Evolutionary conservation across 2,329 filamentous ascomycete genomes (phyloP).

Genomic region (Neofusicoccum umdonicola): DNA sequence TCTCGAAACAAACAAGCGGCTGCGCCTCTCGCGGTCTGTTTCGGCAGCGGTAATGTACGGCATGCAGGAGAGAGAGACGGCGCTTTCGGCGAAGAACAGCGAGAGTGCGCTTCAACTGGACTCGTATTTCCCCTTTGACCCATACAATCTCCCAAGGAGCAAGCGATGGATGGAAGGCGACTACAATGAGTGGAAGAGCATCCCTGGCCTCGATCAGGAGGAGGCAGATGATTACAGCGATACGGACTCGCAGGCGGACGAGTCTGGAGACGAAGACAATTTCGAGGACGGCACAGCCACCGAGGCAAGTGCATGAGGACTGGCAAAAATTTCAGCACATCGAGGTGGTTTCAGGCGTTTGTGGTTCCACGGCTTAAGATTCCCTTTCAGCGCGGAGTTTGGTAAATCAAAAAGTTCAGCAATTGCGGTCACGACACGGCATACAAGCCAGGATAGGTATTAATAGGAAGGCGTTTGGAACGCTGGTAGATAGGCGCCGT

Average conservation of each 20-base stretch:
- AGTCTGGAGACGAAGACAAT: constrained; percentile 26
- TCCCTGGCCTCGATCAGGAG: constrained; percentile 36
- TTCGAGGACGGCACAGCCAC: constrained; percentile 24
- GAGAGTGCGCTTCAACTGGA: constrained; percentile 84
- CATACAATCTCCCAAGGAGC: constrained; percentile 85
- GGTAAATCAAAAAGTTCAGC: background rate
- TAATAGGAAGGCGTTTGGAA: background rate
- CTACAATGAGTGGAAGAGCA: constrained; percentile 37
- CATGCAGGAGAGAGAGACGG: constrained; percentile 54
- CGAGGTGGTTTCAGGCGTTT: background rate
- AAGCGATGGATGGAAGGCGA: constrained; percentile 77
- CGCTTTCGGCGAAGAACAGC: constrained; percentile 55
- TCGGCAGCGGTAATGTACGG: constrained; percentile 46
- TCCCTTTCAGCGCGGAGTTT: constrained; percentile 17
- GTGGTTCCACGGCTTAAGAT: background rate
- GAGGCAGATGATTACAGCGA: constrained; percentile 39
- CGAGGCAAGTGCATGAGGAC: constrained; percentile 19
- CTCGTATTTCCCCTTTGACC: constrained; percentile 96
- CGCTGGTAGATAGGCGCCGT: background rate
- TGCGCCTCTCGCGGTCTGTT: constrained; percentile 72
- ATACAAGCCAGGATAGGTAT: background rate
- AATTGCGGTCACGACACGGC: background rate
- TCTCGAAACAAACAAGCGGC: constrained; percentile 87
- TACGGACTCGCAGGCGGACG: constrained; percentile 28
- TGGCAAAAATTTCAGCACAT: background rate